Evolutionary conservation across 2,329 filamentous ascomycete genomes (phyloP).

Genomic region (Fusarium coffeatum): DNA sequence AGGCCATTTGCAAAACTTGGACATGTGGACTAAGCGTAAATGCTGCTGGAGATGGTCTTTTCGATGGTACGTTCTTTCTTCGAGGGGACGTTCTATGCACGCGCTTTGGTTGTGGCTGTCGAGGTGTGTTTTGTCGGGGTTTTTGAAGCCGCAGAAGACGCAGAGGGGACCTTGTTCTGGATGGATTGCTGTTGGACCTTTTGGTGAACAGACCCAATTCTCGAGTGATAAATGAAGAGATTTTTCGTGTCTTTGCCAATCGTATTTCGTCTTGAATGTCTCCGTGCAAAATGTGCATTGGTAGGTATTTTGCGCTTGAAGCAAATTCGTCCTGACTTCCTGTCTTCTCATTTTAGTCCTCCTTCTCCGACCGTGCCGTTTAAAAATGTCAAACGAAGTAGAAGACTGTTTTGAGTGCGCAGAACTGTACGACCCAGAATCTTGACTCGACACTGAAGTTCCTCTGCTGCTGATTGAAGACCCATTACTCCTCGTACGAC

Average conservation of each 20-base stretch:
- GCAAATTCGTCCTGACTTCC: slow-evolving; percentile 26
- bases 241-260: slow-evolving; percentile 64
- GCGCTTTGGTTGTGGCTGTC: slow-evolving; percentile 54
- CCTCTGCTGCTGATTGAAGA: slow-evolving; percentile 51
- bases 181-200: slow-evolving; percentile 52
- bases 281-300: slow-evolving; percentile 62
- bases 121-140: slow-evolving; percentile 51
- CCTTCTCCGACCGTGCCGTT: slow-evolving; percentile 25
- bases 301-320: slow-evolving; percentile 42
- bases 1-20: slow-evolving; percentile 50
- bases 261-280: slow-evolving; percentile 58
- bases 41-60: slow-evolving; percentile 59
- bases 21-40: slow-evolving; percentile 54
- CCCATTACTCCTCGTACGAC: slow-evolving; percentile 49
- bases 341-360: slow-evolving; percentile 26
- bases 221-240: slow-evolving; percentile 59
- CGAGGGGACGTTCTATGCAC: slow-evolving; percentile 52
- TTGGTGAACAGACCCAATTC: slow-evolving; percentile 58
- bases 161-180: slow-evolving; percentile 47
- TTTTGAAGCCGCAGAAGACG: slow-evolving; percentile 53
- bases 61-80: slow-evolving; percentile 59
- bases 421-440: slow-evolving; percentile 33
- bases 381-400: slow-evolving; percentile 29
- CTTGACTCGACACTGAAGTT: slow-evolving; percentile 30
- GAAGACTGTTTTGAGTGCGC: slow-evolving; percentile 29